These are phyloP conservation scores for Leishmania arabica DNA, from an alignment of 208 protist species.

Conservation along the genomic window DNA sequence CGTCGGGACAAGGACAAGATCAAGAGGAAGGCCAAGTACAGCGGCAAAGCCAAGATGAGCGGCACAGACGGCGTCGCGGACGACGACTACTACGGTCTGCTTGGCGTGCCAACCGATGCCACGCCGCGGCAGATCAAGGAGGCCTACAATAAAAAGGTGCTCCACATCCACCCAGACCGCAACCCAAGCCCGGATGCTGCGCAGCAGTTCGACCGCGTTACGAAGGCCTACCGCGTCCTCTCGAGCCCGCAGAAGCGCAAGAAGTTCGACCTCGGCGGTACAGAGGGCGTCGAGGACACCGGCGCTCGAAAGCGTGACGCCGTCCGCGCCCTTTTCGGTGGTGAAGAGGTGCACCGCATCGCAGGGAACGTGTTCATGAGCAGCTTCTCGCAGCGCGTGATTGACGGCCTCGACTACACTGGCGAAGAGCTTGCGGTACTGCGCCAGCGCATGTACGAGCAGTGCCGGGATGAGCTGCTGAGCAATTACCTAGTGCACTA, in stretches of 20 bases:
- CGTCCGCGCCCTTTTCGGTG: constrained; percentile 79
- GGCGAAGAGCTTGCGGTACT: constrained; percentile 74
- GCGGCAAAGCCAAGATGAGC: constrained; percentile 4
- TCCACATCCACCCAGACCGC: constrained; percentile 91
- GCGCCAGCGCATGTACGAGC: constrained; percentile 60
- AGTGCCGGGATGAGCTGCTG: constrained; percentile 72
- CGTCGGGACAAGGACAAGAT: constrained; percentile 28
- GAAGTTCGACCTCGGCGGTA: constrained; percentile 97
- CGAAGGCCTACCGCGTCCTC: constrained; percentile 97
- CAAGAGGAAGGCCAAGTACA: constrained; percentile 33
- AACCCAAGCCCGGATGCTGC: constrained; percentile 81
- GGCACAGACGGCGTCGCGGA: constrained; percentile 24
- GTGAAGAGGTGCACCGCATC: constrained; percentile 54
- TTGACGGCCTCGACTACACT: constrained; percentile 81
- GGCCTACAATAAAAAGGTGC: constrained; percentile 84
- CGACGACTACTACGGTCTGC: constrained; percentile 76
- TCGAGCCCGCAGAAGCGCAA: constrained; percentile 93
- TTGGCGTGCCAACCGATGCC: constrained; percentile 66
- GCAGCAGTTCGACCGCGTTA: constrained; percentile 91
- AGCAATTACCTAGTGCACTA: constrained; percentile 54
- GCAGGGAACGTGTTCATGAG: constrained; percentile 70
- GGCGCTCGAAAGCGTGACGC: constrained; percentile 73
- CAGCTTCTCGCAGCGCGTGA: constrained; percentile 78
- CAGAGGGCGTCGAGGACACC: constrained; percentile 94
- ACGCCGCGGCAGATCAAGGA: constrained; percentile 81